A percentile compares a stretch with the other conserved stretches of the same genome.
These are phyloP conservation scores for Cyclotella atomus DNA, from an alignment of 108 stramenopile species.

Conservation along the genomic window DNA sequence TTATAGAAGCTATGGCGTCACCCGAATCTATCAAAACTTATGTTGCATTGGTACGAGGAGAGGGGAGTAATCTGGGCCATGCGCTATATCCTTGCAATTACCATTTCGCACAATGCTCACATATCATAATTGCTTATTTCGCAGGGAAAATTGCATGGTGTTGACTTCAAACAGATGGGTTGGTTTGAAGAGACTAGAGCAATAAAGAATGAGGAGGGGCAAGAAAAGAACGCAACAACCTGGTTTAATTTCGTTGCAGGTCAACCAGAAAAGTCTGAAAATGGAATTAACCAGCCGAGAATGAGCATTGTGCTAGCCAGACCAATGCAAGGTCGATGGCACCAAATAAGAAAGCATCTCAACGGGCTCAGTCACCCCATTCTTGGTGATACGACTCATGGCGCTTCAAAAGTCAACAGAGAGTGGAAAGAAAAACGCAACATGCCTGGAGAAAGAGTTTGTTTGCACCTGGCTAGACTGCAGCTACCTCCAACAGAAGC, in stretches of 20 bases:
- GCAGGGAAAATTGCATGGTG: slow-evolving; percentile 66
- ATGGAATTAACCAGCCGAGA: slow-evolving; percentile 55
- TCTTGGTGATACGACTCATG: slow-evolving; percentile 83
- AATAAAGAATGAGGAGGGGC: slow-evolving; percentile 75
- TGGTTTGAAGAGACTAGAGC: slow-evolving; percentile 77
- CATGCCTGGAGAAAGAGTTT: slow-evolving; percentile 68
- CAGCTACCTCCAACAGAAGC: slow-evolving; percentile 53
- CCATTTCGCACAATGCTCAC: too few relatives aligned
- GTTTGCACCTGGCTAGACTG: slow-evolving; percentile 71
- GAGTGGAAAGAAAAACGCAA: slow-evolving; percentile 69
- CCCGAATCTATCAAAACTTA: slow-evolving; percentile 75
- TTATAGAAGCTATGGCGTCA: slow-evolving; percentile 60
- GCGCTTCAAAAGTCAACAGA: slow-evolving; percentile 64
- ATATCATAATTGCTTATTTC: too few relatives aligned
- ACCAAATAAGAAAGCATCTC: slow-evolving; percentile 87
- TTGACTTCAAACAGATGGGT: slow-evolving; percentile 67
- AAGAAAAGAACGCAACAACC: slow-evolving; percentile 72
- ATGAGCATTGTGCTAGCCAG: slow-evolving; percentile 78
- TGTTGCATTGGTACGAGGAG: slow-evolving; percentile 83
- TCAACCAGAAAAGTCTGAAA: slow-evolving; percentile 42
- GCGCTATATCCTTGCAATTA: too few relatives aligned
- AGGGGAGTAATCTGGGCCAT: slow-evolving; percentile 22
- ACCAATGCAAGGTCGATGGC: slow-evolving; percentile 82
- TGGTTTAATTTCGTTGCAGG: slow-evolving; percentile 78
- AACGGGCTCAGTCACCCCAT: slow-evolving; percentile 87